Conservation (phyloP, 2,329 filamentous ascomycete species). For the Aspergillus fumigatiaffinis region DNA sequence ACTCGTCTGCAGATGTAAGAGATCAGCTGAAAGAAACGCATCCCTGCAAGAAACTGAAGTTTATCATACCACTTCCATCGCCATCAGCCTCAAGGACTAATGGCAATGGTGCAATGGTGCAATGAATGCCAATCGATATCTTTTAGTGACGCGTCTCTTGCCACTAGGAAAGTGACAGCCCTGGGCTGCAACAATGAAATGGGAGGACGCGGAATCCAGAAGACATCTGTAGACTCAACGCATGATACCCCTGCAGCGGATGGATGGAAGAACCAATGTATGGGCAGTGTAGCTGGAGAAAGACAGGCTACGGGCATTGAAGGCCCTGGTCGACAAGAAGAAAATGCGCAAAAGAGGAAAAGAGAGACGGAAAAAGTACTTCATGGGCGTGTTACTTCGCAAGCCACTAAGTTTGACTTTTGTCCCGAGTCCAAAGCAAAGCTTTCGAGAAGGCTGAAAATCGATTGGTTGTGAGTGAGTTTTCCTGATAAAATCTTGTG, state of each 20-base stretch:
- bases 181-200: slow-evolving; percentile 25
- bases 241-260: slow-evolving; percentile 11
- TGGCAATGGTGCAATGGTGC: slow-evolving; percentile 14
- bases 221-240: slow-evolving; percentile 13
- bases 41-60: slow-evolving; percentile 14
- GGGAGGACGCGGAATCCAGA: slow-evolving; percentile 26
- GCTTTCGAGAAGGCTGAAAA: slow-evolving; percentile 14
- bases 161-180: slow-evolving; percentile 24
- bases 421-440: slow-evolving; percentile 14
- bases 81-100: slow-evolving; percentile 10
- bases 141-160: slow-evolving; percentile 29
- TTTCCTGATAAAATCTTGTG: slow-evolving; percentile 9
- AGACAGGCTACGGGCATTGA: background rate
- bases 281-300: slow-evolving; percentile 9
- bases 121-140: slow-evolving; percentile 27
- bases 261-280: slow-evolving; percentile 2
- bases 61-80: slow-evolving; percentile 17
- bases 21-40: slow-evolving; percentile 41
- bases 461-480: slow-evolving; percentile 19
- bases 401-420: slow-evolving; percentile 6
- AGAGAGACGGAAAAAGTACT: slow-evolving; percentile 2
- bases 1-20: slow-evolving; percentile 36
- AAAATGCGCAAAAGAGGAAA: slow-evolving; percentile 4
- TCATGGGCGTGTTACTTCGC: slow-evolving; percentile 1
- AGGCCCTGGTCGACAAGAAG: background rate